Conservation (phyloP, 768 basidiomycete species). For the Boletus rubroflammeus region DNA sequence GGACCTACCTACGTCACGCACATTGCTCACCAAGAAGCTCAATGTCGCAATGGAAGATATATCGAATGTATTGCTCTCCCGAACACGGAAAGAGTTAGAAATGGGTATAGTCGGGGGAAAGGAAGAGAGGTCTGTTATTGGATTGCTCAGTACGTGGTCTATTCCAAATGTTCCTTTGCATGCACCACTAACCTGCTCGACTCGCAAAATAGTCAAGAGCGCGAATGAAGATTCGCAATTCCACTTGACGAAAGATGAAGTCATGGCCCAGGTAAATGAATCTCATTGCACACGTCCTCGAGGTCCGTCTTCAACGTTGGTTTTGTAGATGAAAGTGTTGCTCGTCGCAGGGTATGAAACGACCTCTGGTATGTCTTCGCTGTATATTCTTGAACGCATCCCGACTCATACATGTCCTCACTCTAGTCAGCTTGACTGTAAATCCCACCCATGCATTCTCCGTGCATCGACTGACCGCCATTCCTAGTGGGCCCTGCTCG, state of each 20-base stretch:
- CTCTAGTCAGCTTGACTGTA: constrained; percentile 17
- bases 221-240: constrained; percentile 23
- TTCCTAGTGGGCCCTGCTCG: constrained; percentile 47
- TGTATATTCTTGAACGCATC: too few relatives aligned
- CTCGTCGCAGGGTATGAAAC: constrained; percentile 18
- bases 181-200: neutral
- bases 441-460: neutral
- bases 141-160: constrained; percentile 17
- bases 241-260: constrained; percentile 27
- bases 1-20: constrained; percentile 35
- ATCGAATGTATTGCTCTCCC: constrained; percentile 37
- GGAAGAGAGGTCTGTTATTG: constrained; percentile 26
- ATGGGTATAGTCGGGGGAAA: constrained; percentile 15
- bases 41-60: constrained; percentile 36
- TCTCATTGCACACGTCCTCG: neutral
- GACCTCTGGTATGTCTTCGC: constrained; percentile 3
- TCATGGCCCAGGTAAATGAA: constrained; percentile 23
- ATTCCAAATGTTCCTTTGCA: constrained; percentile 14
- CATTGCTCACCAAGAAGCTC: constrained; percentile 28
- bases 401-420: neutral
- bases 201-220: constrained; percentile 32
- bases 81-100: constrained; percentile 33
- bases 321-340: constrained; percentile 12
- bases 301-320: constrained; percentile 17
- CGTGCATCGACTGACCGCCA: neutral